Evolutionary conservation across 2,329 filamentous ascomycete species (phyloP), one percentile per base, ranked within the genome.

Genomic region (Dothideomycetes sp.): DNA sequence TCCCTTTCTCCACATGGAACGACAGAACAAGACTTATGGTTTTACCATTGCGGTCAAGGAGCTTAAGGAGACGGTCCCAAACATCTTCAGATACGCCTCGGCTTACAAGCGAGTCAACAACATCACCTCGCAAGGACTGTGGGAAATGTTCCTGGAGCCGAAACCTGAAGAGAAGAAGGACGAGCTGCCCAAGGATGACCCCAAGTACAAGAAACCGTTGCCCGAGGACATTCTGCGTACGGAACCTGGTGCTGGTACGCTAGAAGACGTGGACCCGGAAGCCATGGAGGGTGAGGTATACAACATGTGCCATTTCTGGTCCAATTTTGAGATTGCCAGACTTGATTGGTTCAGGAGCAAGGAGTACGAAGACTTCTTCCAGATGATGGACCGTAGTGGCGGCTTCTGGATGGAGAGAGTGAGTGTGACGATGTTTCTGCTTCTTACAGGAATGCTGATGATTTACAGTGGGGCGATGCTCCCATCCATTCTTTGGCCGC

Each of bases 261-360:
- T 86, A n/a, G 79, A 81, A 19, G 79, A 91, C 31, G 83, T 95
- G 41, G 86, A 96, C 55, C 79, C 82, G 0, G 88, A 96, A 56
- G 76, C 80, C 31, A 98, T 98, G 91, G 89, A 96, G 58, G 86
- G 87, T 47, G 91, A 98, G 61, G 84, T 80, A 53, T 98, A 98
- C 72, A 98, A 98, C 67, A 98, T 98, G 91, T 98, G 91, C 61
- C 91, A 98, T 69, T 98, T 95, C 70, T 98, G 91, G 91, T 94
- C 87, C 61, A 98, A 98, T 62, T 98, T 98, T 51, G 91, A 98
- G 63, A 98, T 98, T 65, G 91, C 91, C 11, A 79, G 80, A 44
- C 74, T 98, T 45, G 82, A 85, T 65, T 98, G 87, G 78, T 96
- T 96, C 75, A 79, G 91, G 52, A 95, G 88, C 69, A 89, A 94